Evolutionary conservation across 805 yeast species (phyloP).

Genomic region (Lachancea meyersii): DNA sequence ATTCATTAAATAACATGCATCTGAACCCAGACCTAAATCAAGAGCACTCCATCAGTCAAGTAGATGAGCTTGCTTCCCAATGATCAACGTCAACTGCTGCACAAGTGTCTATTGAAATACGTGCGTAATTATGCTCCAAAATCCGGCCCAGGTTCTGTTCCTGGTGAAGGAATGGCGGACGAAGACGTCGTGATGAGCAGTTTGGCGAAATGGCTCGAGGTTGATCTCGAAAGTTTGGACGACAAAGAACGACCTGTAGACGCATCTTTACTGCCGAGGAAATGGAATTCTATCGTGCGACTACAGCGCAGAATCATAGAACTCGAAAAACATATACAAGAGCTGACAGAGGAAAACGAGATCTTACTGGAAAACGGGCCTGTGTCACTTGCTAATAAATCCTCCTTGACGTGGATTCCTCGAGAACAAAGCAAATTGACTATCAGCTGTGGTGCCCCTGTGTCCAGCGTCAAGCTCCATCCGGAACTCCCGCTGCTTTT

Average conservation of each 20-base stretch:
- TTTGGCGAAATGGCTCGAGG: slow-evolving; percentile 8
- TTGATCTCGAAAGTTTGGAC: slow-evolving; percentile 7
- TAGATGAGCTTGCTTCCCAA: slow-evolving; percentile 5
- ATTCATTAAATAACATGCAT: too few species aligned
- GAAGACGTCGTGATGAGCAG: slow-evolving; percentile 3
- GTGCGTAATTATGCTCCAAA: slow-evolving; percentile 12
- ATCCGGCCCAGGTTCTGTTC: neutral
- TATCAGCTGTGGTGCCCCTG: slow-evolving; percentile 52
- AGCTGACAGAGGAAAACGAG: slow-evolving; percentile 42
- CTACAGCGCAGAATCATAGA: slow-evolving; percentile 69
- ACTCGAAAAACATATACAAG: slow-evolving; percentile 52
- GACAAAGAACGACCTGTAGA: slow-evolving; percentile 1
- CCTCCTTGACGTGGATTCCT: slow-evolving; percentile 56
- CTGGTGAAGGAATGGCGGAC: neutral
- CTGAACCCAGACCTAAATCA: neutral
- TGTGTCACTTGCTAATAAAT: slow-evolving; percentile 9
- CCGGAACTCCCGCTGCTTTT: slow-evolving; percentile 63
- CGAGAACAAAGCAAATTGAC: slow-evolving; percentile 37
- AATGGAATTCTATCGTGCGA: slow-evolving; percentile 82
- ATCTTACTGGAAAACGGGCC: slow-evolving; percentile 2
- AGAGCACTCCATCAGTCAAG: neutral
- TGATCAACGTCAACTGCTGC: slow-evolving; percentile 15
- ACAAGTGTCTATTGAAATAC: slow-evolving; percentile 15
- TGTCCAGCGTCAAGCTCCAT: slow-evolving; percentile 63
- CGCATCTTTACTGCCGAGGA: slow-evolving; percentile 35